Base-by-base conservation (phyloP, 495 filamentous ascomycete genomes). In the Penicillium robsamsonii region DNA sequence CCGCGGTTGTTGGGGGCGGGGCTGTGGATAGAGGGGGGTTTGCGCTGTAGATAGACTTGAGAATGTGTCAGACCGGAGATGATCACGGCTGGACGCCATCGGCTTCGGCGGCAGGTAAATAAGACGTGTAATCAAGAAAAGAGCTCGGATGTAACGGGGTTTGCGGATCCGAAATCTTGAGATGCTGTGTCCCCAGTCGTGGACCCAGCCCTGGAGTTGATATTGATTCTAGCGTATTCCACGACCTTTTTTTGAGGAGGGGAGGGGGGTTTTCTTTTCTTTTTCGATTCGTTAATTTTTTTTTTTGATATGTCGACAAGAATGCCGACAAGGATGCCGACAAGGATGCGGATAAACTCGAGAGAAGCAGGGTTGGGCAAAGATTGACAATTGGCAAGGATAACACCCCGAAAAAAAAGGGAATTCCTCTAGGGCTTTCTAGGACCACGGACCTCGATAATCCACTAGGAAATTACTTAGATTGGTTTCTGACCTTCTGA, bases 81-180 rank as follows among this genome's bases (percentile, higher is more conserved):
- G 53, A 41, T 68, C 58, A 53, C 55, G 58, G 48, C 53, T 56
- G 49, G 59, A 66, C 51, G 66, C 66, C 66, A 67, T 68, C 58
- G 55, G 58, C 50, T 31, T 55, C 24, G 53, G 55, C 51, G 33
- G 63, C 46, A 58, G 46, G 56, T 49, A 40, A 50, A 58, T 45
- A 55, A 37, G 47, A 56, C 22, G 22, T 22, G 18, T 29, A 45
- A 58, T 59, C 53, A 53, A 42, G 17, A 47, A 30, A 45, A 55
- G 57, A 57, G 57, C 46, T 66, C 68, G 71, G 71, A 70, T 68
- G 69, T 72, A 74, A 61, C 69, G 69, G 69, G 44, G 62, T 55
- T 69, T 65, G 62, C 50, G 61, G 61, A 46, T 58, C 56, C 52
- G 52, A 54, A n/a, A 41, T 27, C 40, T 53, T 27, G 31, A 46